phyloP scores from a whole-genome alignment of 176 grass and related monocot species.

The Carex cristatella region DNA sequence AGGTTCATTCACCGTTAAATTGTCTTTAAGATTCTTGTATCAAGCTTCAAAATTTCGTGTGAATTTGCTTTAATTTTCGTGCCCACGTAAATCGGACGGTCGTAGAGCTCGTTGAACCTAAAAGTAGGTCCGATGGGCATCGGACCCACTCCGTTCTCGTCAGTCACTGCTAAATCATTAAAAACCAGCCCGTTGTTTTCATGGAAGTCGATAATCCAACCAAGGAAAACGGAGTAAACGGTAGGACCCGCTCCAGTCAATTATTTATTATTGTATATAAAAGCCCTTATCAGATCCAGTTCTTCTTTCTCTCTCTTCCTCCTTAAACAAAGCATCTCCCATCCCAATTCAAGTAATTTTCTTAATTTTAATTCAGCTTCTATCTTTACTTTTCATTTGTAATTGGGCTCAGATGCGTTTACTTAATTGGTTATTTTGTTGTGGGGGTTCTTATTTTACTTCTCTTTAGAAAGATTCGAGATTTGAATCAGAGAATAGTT shows the following conservation, averaged over 20 bases:
- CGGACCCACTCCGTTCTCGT: too few relatives aligned
- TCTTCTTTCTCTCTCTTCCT: background rate
- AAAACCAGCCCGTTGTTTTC: too few relatives aligned
- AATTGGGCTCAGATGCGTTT: background rate
- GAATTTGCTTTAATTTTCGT: too few relatives aligned
- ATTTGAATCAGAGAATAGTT: background rate
- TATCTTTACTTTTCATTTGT: background rate
- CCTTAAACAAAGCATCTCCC: slow-evolving; percentile 5
- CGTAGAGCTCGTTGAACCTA: too few relatives aligned
- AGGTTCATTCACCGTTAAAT: too few relatives aligned
- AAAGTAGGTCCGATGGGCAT: too few relatives aligned
- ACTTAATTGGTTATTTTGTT: background rate
- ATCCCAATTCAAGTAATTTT: background rate
- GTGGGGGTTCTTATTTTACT: background rate
- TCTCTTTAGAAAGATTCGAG: background rate
- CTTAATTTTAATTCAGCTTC: background rate
- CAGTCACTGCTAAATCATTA: too few relatives aligned
- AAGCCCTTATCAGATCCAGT: slow-evolving; percentile 8
- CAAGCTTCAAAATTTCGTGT: too few relatives aligned
- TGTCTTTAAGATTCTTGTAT: too few relatives aligned
- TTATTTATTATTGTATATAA: background rate
- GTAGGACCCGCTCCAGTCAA: slow-evolving; percentile 12
- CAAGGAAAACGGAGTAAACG: background rate
- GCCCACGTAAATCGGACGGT: too few relatives aligned
- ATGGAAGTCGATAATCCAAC: background rate